Evolutionary conservation across 305 asterid species (phyloP).

Genomic region (Salvia sclarea): DNA sequence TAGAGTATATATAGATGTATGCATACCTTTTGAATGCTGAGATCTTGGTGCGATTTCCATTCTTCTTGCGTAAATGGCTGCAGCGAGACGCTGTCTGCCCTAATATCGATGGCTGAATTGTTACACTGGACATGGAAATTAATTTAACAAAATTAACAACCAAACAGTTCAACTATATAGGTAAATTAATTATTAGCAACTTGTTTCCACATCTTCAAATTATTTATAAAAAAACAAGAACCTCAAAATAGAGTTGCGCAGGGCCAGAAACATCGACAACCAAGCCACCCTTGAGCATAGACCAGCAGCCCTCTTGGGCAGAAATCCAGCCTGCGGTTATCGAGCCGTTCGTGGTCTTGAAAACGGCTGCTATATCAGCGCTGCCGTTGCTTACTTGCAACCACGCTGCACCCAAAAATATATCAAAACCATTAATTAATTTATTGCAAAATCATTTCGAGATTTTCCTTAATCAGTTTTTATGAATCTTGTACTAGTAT

Average conservation of each 20-base stretch:
- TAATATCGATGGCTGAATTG: constrained; percentile 41
- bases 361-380: constrained; percentile 45
- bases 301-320: constrained; percentile 63
- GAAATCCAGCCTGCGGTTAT: constrained; percentile 43
- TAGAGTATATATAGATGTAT: no score
- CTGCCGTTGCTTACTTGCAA: constrained; percentile 49
- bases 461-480: no score
- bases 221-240: neutral
- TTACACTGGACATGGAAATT: constrained; percentile 33
- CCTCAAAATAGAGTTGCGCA: constrained; percentile 45
- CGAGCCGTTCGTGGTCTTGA: constrained; percentile 37
- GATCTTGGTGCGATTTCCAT: constrained; percentile 59
- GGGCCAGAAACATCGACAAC: constrained; percentile 39
- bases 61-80: constrained; percentile 56
- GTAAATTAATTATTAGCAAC: no score
- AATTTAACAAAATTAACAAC: neutral
- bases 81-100: constrained; percentile 55
- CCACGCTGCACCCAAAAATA: constrained; percentile 61
- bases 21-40: constrained; percentile 53
- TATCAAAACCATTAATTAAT: neutral
- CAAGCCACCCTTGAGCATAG: constrained; percentile 67
- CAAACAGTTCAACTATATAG: neutral
- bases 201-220: no score
- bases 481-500: no score
- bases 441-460: no score